Evolutionary conservation across 495 filamentous ascomycete species (phyloP).

Genomic region (Pseudoneurospora amorphoporcata): DNA sequence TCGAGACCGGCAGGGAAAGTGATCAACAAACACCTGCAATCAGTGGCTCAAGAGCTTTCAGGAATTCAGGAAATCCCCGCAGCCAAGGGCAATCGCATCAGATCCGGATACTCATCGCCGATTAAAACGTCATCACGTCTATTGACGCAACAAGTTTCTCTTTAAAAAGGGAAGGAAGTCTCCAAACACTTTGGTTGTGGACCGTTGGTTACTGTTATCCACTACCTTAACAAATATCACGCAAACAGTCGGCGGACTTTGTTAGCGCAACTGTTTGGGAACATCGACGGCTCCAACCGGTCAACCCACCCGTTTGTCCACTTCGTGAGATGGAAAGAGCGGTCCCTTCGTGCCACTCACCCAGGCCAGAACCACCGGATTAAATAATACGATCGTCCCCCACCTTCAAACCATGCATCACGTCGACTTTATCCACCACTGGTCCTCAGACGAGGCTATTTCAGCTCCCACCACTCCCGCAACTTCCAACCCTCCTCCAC

Average conservation of each 20-base stretch:
- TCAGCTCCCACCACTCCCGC: background rate
- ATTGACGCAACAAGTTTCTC: background rate
- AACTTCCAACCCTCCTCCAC: background rate
- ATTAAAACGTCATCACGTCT: background rate
- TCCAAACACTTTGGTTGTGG: background rate
- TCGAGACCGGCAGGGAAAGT: background rate
- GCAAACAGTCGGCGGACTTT: background rate
- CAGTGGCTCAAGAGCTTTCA: background rate
- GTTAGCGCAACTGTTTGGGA: background rate
- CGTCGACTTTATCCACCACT: constrained; percentile 7
- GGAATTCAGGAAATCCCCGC: background rate
- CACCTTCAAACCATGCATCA: background rate
- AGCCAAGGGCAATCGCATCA: background rate
- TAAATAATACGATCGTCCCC: background rate
- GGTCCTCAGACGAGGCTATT: constrained; percentile 1
- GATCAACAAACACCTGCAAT: background rate
- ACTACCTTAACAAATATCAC: background rate
- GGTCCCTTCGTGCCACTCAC: background rate
- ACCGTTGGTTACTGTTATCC: background rate
- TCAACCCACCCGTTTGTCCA: background rate
- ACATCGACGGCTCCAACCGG: background rate
- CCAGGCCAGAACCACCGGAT: background rate
- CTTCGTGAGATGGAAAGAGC: background rate
- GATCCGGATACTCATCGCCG: background rate
- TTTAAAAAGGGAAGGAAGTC: background rate